Evolutionary conservation across 139 green algal species (phyloP).

Genomic region (Chlorella vulgaris): DNA sequence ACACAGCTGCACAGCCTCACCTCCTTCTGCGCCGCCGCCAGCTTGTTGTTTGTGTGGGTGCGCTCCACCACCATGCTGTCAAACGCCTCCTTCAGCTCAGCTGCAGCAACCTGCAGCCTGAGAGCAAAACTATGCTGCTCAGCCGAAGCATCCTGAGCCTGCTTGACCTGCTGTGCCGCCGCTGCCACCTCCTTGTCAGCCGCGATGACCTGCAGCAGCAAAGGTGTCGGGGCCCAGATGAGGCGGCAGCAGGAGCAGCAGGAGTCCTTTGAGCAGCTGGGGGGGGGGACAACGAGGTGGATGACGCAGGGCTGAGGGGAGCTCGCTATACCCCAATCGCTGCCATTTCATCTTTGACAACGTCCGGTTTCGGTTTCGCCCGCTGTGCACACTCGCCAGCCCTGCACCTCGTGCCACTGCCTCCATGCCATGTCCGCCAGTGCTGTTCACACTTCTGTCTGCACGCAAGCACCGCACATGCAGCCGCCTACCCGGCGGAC

Average conservation of each 20-base stretch:
- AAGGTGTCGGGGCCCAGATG: too few relatives aligned
- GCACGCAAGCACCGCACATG: background rate
- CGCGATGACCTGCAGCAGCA: background rate
- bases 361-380: too few relatives aligned
- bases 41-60: slow-evolving; percentile 7
- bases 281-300: background rate
- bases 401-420: too few relatives aligned
- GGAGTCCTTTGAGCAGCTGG: background rate
- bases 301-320: too few relatives aligned
- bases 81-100: slow-evolving; percentile 1
- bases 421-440: background rate
- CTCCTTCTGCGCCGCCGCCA: slow-evolving; percentile 11
- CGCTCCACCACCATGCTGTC: background rate
- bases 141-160: slow-evolving; percentile 4
- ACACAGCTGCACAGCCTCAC: background rate
- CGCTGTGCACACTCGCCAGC: too few relatives aligned
- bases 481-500: background rate
- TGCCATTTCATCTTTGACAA: too few relatives aligned
- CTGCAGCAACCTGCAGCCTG: background rate
- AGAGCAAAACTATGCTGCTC: too few relatives aligned
- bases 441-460: background rate
- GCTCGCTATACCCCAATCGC: too few relatives aligned
- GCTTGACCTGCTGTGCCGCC: background rate
- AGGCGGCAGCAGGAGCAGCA: too few relatives aligned
- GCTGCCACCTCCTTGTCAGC: background rate